Conservation (phyloP, 192 early-diverging fungal genomes). For the Podila verticillata region DNA sequence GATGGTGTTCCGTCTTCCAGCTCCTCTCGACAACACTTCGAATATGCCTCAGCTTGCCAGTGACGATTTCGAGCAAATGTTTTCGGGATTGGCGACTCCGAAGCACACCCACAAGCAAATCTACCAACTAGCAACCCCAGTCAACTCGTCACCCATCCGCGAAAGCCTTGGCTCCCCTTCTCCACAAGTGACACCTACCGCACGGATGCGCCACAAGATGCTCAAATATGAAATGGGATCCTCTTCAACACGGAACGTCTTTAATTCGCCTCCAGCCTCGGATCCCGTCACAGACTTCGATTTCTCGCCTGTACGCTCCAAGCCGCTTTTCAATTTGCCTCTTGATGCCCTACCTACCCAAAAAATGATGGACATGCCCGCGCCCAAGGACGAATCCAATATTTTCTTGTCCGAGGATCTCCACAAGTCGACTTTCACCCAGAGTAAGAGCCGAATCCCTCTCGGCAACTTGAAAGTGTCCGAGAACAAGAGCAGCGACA, state of each 20-base stretch:
- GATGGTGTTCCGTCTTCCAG: conserved; percentile 51
- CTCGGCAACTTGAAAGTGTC: conserved; percentile 18
- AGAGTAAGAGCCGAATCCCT: conserved; percentile 9
- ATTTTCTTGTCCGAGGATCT: conserved; percentile 3
- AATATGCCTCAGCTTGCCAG: neutral
- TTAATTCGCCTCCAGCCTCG: conserved; percentile 25
- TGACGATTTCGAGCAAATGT: conserved; percentile 1
- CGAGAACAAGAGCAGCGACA: conserved; percentile 2
- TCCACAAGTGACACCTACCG: conserved; percentile 24
- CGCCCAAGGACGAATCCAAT: conserved; percentile 18
- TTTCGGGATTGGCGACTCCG: conserved; percentile 20
- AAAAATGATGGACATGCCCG: conserved; percentile 11
- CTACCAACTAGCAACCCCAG: conserved; percentile 25
- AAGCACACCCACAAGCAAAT: neutral
- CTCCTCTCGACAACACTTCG: neutral
- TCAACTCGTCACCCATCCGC: conserved; percentile 23
- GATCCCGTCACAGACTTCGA: conserved; percentile 25
- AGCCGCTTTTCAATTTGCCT: conserved; percentile 16
- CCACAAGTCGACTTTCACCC: conserved; percentile 1
- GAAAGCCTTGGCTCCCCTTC: conserved; percentile 6
- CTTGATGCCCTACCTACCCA: conserved; percentile 4
- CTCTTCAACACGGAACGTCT: conserved; percentile 6
- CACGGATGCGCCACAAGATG: conserved; percentile 42
- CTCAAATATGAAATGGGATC: conserved; percentile 26
- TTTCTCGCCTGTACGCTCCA: conserved; percentile 19